Conservation (phyloP, 106 monocot genomes). For the Cymbidium sinense region DNA sequence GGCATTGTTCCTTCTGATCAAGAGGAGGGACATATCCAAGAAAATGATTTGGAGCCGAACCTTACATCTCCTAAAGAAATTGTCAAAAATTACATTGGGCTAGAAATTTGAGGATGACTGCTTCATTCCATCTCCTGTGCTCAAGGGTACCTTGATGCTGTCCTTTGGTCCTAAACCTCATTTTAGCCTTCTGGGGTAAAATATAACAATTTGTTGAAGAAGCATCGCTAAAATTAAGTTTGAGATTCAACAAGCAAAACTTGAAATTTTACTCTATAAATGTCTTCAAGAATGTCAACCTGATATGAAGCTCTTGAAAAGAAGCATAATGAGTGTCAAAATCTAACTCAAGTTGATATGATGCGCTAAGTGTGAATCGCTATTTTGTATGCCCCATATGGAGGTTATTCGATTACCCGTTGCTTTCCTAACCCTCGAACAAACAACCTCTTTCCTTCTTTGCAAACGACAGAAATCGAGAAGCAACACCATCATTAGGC, state of each 20-base stretch:
- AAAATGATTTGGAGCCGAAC: conserved; percentile 5
- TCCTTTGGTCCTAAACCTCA: conserved; percentile 24
- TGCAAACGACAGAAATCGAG: no score
- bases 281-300: conserved; percentile 44
- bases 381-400: no score
- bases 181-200: conserved; percentile 32
- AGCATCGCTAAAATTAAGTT: conserved; percentile 18
- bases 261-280: conserved; percentile 25
- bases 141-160: conserved; percentile 10
- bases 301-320: conserved; percentile 42
- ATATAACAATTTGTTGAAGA: conserved; percentile 39
- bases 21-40: conserved; percentile 8
- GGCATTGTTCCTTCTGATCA: not conserved
- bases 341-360: conserved; percentile 13
- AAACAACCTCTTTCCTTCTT: no score
- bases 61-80: not conserved
- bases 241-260: not conserved
- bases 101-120: conserved; percentile 17
- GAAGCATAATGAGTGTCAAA: conserved; percentile 29
- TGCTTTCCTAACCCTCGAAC: no score
- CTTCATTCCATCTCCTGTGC: conserved; percentile 30
- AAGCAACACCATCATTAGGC: no score
- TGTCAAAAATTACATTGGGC: conserved; percentile 5
- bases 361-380: conserved; percentile 11
- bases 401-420: no score